Base-by-base conservation (phyloP, 2,329 filamentous ascomycete species). In the Neofusicoccum laricinum region DNA sequence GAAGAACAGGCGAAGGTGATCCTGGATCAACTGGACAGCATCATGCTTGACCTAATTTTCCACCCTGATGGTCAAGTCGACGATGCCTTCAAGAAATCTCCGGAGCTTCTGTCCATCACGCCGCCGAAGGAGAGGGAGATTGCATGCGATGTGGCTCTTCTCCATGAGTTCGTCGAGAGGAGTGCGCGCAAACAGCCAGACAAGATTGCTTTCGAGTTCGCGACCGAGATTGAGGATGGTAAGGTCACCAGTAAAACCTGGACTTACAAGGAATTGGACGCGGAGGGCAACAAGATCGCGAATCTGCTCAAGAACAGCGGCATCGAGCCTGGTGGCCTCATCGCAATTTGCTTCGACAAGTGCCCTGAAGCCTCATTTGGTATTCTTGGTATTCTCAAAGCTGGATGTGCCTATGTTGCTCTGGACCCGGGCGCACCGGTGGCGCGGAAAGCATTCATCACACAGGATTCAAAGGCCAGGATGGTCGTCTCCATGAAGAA, bases 261-360 rank as follows among this genome's bases (percentile, higher is more conserved):
- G 92, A 90, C 86, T 0, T 97, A 94, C 71, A 72, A 72, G n/a
- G 80, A 94, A 66, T 80, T 97, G 0, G 79, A 97, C 68, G 72
- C 81, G 0, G 85, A 88, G 68, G 90, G 89, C 0, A 93, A 96
- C 70, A 84, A 82, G 67, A 83, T 96, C 15, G 91, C 91, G 0
- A 82, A 89, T 61, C 73, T 93, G 12, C 78, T 96, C 1, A 72
- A 80, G 1, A 69, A 74, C 0, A 75, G 81, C 19, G 83, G 81
- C 2, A 76, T 86, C 0, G 67, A 73, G 0, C 79, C 85, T 0
- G 89, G 90, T 0, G 79, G 79, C 30, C 86, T 93, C 4, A 81
- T 96, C 21, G 91, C 87, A 0, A 83, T 94, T 8, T 92, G 90
- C 71, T 96, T 96, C 70, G 87, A 92, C 64, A 96, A 96, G 72